Percentiles rank a stretch among this genome's conserved stretches.
These are phyloP conservation scores for Verbena officinalis DNA, from an alignment of 257 asterid species.

Conservation along the genomic window DNA sequence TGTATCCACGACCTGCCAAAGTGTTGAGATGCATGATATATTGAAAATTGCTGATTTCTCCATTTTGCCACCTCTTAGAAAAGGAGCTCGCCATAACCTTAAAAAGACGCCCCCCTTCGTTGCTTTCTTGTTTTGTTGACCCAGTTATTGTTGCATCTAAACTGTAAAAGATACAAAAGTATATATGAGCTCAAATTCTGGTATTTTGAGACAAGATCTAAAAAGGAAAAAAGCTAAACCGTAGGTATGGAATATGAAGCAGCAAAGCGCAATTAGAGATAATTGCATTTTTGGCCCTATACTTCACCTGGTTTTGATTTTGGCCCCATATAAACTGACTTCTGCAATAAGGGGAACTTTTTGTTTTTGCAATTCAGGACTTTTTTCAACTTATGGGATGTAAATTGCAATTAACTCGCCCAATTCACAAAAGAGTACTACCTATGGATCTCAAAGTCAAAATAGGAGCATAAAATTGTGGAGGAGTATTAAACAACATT, in stretches of 20 bases:
- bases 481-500: too few relatives aligned
- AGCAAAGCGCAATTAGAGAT: conserved; percentile 2
- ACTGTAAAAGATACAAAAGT: conserved; percentile 48
- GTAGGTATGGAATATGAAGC: conserved; percentile 8
- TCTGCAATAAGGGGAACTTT: too few relatives aligned
- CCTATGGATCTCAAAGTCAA: neutral
- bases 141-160: conserved; percentile 97
- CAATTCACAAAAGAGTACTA: neutral
- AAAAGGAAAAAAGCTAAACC: neutral
- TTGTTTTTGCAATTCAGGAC: too few relatives aligned
- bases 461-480: too few relatives aligned
- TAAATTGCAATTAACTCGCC: too few relatives aligned
- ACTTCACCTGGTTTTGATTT: too few relatives aligned
- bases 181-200: conserved; percentile 28
- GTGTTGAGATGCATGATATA: conserved; percentile 99
- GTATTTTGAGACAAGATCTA: conserved; percentile 22
- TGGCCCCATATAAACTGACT: too few relatives aligned
- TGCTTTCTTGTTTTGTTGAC: conserved; percentile 84
- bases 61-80: conserved; percentile 99
- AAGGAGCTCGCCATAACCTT: conserved; percentile 95
- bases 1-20: conserved; percentile 98
- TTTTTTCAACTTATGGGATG: too few relatives aligned
- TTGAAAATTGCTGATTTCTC: conserved; percentile 99
- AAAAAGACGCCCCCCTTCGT: conserved; percentile 96
- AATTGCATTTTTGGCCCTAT: too few relatives aligned